Evolutionary conservation across 2,329 filamentous ascomycete genomes (phyloP).

Genomic region (Fusarium poae): DNA sequence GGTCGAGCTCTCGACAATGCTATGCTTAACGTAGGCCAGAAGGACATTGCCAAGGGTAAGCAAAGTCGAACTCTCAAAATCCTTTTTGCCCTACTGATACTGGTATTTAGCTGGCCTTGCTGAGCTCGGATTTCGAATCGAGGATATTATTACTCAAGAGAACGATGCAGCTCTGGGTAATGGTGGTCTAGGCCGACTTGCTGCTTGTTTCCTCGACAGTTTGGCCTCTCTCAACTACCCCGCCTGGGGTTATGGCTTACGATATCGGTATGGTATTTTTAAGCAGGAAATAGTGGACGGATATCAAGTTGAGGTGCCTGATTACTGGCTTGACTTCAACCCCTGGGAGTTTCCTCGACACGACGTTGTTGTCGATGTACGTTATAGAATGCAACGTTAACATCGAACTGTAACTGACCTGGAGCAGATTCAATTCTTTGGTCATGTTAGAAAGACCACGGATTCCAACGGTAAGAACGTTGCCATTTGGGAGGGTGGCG

Average conservation of each 20-base stretch:
- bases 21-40: slow-evolving; percentile 94
- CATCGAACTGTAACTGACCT: slow-evolving; percentile 15
- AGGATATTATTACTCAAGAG: slow-evolving; percentile 94
- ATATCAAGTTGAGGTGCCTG: slow-evolving; percentile 97
- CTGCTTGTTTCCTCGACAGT: slow-evolving; percentile 97
- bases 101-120: slow-evolving; percentile 75
- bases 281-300: slow-evolving; percentile 99
- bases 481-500: slow-evolving; percentile 89
- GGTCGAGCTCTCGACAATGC: slow-evolving; percentile 96
- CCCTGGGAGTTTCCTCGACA: slow-evolving; percentile 98
- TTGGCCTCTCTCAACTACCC: slow-evolving; percentile 94
- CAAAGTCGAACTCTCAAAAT: neutral
- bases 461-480: slow-evolving; percentile 82
- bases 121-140: slow-evolving; percentile 95
- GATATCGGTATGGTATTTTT: slow-evolving; percentile 98
- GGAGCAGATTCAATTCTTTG: slow-evolving; percentile 89
- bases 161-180: slow-evolving; percentile 97
- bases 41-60: slow-evolving; percentile 83
- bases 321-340: slow-evolving; percentile 99
- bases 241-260: slow-evolving; percentile 95
- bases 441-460: slow-evolving; percentile 79
- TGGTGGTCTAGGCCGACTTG: slow-evolving; percentile 92
- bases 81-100: neutral
- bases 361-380: slow-evolving; percentile 89
- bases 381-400: slow-evolving; percentile 43